Conservation (phyloP, 768 basidiomycete genomes). For the Termitomyces sp. region DNA sequence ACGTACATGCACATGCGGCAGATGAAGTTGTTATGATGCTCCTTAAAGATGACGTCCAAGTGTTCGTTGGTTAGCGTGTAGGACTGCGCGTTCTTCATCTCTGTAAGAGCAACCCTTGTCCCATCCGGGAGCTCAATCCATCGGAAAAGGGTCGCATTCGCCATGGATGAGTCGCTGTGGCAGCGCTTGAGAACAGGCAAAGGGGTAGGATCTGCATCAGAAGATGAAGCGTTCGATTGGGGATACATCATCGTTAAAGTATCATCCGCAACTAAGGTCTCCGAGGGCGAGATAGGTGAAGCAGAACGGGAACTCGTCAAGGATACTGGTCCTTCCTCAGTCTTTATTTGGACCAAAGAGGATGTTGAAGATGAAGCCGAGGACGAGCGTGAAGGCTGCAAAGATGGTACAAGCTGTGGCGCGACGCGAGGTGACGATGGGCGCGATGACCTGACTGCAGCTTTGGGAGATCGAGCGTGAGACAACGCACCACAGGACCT, state of each 20-base stretch:
- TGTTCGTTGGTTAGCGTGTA: background rate
- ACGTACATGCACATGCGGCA: constrained; percentile 9
- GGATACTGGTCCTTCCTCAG: background rate
- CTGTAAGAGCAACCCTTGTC: background rate
- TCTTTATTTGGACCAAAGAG: background rate
- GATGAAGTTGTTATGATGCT: background rate
- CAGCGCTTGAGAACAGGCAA: background rate
- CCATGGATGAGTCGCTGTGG: background rate
- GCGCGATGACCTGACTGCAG: background rate
- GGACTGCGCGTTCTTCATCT: background rate
- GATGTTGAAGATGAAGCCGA: background rate
- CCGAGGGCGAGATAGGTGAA: background rate
- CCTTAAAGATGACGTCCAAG: background rate
- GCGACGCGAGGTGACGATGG: background rate
- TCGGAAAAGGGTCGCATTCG: background rate
- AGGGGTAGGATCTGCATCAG: background rate
- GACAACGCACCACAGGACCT: background rate
- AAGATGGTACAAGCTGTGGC: background rate
- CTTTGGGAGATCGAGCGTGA: background rate
- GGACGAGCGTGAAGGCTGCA: background rate
- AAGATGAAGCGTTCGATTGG: background rate
- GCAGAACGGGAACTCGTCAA: background rate
- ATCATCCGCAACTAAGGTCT: background rate
- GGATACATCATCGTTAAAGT: background rate
- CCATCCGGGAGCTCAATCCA: background rate